These are phyloP conservation scores for Ophiostoma australiae DNA, from an alignment of 2,329 filamentous ascomycete species.

Conservation along the genomic window DNA sequence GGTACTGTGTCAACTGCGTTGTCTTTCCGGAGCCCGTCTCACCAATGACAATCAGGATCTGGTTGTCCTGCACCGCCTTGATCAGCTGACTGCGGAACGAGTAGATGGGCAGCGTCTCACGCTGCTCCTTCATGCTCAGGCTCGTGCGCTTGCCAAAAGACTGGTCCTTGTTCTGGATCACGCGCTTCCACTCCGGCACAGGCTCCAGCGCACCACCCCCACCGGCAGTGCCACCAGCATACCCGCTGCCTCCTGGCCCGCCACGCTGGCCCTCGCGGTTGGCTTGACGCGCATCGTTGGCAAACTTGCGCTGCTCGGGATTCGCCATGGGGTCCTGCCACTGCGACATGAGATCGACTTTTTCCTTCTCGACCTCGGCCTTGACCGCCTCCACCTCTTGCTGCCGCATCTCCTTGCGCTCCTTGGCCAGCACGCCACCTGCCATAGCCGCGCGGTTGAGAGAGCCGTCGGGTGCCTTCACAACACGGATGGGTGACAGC, in stretches of 20 bases:
- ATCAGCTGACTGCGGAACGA: conserved; percentile 84
- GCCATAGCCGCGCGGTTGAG: conserved; percentile 96
- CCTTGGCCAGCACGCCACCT: conserved; percentile 80
- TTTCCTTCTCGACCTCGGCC: conserved; percentile 70
- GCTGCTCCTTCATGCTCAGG: conserved; percentile 91
- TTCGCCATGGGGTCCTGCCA: conserved; percentile 97
- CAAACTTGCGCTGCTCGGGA: conserved; percentile 80
- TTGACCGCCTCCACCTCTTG: conserved; percentile 79
- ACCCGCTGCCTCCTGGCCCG: conserved; percentile 4
- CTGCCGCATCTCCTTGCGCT: conserved; percentile 81
- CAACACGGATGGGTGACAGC: conserved; percentile 88
- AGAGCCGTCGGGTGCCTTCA: conserved; percentile 97
- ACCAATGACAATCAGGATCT: conserved; percentile 91
- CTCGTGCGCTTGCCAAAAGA: conserved; percentile 80
- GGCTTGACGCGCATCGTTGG: conserved; percentile 68
- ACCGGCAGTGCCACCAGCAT: conserved; percentile 7
- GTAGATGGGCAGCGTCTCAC: conserved; percentile 83
- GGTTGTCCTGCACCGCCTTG: conserved; percentile 79
- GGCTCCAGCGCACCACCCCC: conserved; percentile 43
- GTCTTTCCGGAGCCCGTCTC: conserved; percentile 98
- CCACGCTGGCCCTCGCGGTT: conserved; percentile 31
- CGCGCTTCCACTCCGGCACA: conserved; percentile 89
- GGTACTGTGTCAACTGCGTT: conserved; percentile 90
- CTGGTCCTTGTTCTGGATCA: conserved; percentile 71
- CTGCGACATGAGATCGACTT: conserved; percentile 79